A percentile compares a stretch with the other conserved stretches of the same genome.
phyloP scores from a whole-genome alignment of 1,284 basidiomycete genomes.

The Puccinia coronata region DNA sequence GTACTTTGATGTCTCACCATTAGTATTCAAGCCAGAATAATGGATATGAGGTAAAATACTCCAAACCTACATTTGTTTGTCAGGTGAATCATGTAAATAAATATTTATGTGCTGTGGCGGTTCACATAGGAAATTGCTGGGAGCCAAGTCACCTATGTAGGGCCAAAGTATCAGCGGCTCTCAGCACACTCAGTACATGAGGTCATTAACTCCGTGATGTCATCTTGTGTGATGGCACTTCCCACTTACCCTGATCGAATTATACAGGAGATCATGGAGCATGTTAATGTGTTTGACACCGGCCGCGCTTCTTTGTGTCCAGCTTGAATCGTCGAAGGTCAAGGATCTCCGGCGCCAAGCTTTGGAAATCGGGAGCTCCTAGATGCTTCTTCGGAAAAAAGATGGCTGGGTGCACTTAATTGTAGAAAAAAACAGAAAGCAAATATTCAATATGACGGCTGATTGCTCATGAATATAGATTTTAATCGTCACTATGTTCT shows the following conservation, averaged over 20 bases:
- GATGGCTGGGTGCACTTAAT: background rate
- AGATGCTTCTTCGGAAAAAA: background rate
- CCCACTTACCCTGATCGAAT: background rate
- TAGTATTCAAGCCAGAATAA: constrained; percentile 13
- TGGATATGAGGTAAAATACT: background rate
- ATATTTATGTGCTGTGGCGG: background rate
- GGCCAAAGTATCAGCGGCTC: background rate
- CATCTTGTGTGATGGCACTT: background rate
- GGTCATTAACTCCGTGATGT: background rate
- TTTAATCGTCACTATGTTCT: background rate
- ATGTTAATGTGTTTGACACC: background rate
- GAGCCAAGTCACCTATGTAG: background rate
- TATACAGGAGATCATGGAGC: background rate
- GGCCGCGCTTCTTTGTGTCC: background rate
- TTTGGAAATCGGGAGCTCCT: background rate
- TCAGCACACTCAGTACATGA: background rate
- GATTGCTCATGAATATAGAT: too few relatives aligned
- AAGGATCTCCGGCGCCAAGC: constrained; percentile 4
- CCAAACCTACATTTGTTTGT: background rate
- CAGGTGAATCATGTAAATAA: too few relatives aligned
- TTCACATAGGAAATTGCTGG: background rate
- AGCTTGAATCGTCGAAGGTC: background rate
- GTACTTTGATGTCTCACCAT: background rate
- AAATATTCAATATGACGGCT: background rate
- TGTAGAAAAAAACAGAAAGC: background rate